These are phyloP conservation scores for Epichloe gansuensis DNA, from an alignment of 2,329 filamentous ascomycete genomes.

Conservation along the genomic window DNA sequence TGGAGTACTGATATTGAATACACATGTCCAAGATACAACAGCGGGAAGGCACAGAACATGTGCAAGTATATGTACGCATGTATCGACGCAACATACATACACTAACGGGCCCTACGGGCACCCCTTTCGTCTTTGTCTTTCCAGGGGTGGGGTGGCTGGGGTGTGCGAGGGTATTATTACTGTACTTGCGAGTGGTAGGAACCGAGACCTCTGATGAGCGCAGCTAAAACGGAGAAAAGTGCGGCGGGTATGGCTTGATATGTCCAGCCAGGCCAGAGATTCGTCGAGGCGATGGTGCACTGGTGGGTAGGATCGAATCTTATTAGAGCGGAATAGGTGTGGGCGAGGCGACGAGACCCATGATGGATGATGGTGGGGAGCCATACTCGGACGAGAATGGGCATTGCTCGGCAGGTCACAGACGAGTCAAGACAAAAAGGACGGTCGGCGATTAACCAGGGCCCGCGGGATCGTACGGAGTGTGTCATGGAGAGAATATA, in stretches of 20 bases:
- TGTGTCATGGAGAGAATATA: not conserved
- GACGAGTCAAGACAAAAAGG: conserved; percentile 2
- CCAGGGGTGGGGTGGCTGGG: conserved; percentile 5
- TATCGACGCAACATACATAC: conserved; percentile 5
- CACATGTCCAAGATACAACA: conserved; percentile 1
- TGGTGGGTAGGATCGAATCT: conserved; percentile 9
- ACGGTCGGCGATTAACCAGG: conserved; percentile 5
- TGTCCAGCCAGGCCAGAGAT: conserved; percentile 2
- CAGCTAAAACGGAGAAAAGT: conserved; percentile 1
- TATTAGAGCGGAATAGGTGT: conserved; percentile 5
- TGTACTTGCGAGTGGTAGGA: not conserved
- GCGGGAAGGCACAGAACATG: conserved; percentile 3
- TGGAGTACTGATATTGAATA: conserved; percentile 3
- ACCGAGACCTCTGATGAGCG: not conserved
- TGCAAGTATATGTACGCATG: conserved; percentile 4
- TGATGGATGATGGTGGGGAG: conserved; percentile 1
- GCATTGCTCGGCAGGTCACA: conserved; percentile 3
- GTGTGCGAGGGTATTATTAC: not conserved
- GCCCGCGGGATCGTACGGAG: not conserved
- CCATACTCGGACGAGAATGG: conserved; percentile 6
- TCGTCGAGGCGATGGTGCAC: conserved; percentile 4
- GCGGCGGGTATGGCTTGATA: conserved; percentile 3
- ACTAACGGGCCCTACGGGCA: not conserved
- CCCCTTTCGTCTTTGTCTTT: not conserved
- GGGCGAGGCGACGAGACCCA: not conserved